These are phyloP conservation scores for Candida yuanshanica DNA, from an alignment of 805 yeast species.

Conservation along the genomic window DNA sequence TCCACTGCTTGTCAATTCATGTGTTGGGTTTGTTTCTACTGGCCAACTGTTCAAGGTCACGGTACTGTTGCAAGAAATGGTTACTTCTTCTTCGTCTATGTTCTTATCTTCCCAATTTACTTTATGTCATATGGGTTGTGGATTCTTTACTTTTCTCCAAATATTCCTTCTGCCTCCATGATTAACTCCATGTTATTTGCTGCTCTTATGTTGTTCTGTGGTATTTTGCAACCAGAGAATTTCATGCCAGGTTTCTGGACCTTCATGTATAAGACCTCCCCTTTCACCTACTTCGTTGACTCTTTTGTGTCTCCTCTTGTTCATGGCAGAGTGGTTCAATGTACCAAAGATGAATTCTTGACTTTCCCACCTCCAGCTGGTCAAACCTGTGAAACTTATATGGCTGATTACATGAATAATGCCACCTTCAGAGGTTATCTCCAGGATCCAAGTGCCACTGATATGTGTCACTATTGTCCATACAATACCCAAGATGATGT, in stretches of 20 bases:
- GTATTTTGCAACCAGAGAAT: conserved; percentile 31
- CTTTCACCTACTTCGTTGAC: conserved; percentile 53
- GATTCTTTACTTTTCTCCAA: conserved; percentile 53
- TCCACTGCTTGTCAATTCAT: conserved; percentile 40
- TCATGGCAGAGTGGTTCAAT: conserved; percentile 47
- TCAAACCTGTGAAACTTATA: conserved; percentile 54
- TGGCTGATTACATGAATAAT: conserved; percentile 33
- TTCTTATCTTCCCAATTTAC: conserved; percentile 39
- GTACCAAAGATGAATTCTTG: conserved; percentile 43
- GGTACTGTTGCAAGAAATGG: conserved; percentile 42
- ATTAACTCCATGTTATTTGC: conserved; percentile 39
- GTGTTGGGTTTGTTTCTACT: conserved; percentile 52
- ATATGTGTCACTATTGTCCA: conserved; percentile 44
- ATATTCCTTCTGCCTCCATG: conserved; percentile 64
- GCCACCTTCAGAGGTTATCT: conserved; percentile 50
- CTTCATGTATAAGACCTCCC: conserved; percentile 63
- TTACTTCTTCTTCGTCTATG: conserved; percentile 39
- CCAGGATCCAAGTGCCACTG: conserved; percentile 42
- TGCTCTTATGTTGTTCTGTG: conserved; percentile 31
- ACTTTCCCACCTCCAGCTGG: conserved; percentile 50
- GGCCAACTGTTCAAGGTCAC: conserved; percentile 41
- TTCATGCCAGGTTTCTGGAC: conserved; percentile 70
- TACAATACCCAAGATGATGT: conserved; percentile 39
- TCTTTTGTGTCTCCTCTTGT: conserved; percentile 43
- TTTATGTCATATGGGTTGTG: conserved; percentile 42